A percentile compares a stretch with the other conserved stretches of the same genome.
Evolutionary conservation across 345 rosid species (phyloP).

Genomic region (Capsella bursapastoris): DNA sequence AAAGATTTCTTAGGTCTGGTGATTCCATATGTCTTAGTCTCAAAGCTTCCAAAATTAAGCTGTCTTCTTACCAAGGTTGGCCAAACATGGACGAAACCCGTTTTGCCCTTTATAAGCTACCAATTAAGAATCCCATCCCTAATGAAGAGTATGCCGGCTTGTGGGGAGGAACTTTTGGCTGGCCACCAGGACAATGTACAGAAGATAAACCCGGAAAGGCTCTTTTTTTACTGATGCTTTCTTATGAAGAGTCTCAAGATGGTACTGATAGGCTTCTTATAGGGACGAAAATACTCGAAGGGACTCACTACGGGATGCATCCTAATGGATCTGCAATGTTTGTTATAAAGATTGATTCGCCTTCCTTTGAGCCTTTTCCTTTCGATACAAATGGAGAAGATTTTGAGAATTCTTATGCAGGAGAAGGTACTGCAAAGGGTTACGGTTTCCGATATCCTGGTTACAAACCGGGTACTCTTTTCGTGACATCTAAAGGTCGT

Average conservation of each 20-base stretch:
- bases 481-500: constrained; percentile 61
- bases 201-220: constrained; percentile 85
- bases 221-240: constrained; percentile 73
- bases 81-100: constrained; percentile 79
- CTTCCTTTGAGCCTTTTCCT: constrained; percentile 71
- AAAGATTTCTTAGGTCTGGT: constrained; percentile 63
- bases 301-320: constrained; percentile 81
- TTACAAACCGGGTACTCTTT: constrained; percentile 83
- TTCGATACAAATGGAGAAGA: constrained; percentile 67
- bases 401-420: constrained; percentile 56
- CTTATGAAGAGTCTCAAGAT: constrained; percentile 67
- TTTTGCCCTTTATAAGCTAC: constrained; percentile 81
- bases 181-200: constrained; percentile 76
- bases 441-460: constrained; percentile 94
- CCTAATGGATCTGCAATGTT: constrained; percentile 96
- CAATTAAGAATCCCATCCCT: constrained; percentile 51
- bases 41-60: constrained; percentile 55
- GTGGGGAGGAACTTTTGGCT: constrained; percentile 91
- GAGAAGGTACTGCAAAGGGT: constrained; percentile 87
- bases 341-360: constrained; percentile 67
- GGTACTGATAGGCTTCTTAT: constrained; percentile 56
- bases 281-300: constrained; percentile 89
- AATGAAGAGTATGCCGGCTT: constrained; percentile 77
- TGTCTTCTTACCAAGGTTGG: constrained; percentile 83
- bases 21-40: constrained; percentile 65